These are phyloP conservation scores for Pleomassaria siparia DNA, from an alignment of 2,329 filamentous ascomycete species.

Conservation along the genomic window DNA sequence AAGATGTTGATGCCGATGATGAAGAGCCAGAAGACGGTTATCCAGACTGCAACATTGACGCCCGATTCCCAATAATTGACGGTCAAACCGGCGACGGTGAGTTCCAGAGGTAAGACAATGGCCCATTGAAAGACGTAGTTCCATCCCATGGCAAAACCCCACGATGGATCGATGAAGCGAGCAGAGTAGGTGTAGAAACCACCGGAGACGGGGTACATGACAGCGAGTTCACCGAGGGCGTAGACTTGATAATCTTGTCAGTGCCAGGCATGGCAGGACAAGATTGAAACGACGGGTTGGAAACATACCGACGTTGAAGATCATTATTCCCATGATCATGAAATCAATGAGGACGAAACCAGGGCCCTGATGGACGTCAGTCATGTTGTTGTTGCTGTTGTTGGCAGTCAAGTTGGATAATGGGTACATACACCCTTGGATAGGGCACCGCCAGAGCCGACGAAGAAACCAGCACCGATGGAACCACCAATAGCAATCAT, in stretches of 20 bases:
- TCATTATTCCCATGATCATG: constrained; percentile 43
- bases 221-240: constrained; percentile 56
- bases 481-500: constrained; percentile 66
- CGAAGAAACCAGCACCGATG: constrained; percentile 65
- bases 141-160: constrained; percentile 43
- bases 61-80: constrained; percentile 39
- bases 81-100: constrained; percentile 42
- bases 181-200: constrained; percentile 54
- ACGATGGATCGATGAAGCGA: constrained; percentile 53
- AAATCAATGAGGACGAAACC: constrained; percentile 42
- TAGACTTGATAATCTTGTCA: constrained; percentile 52
- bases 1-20: constrained; percentile 42
- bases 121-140: constrained; percentile 43
- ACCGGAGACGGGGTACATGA: constrained; percentile 60
- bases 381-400: constrained; percentile 17
- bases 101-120: constrained; percentile 42
- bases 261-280: constrained; percentile 24
- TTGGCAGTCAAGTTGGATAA: no score
- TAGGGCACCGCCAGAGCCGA: constrained; percentile 60
- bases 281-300: constrained; percentile 14
- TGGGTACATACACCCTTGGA: constrained; percentile 50
- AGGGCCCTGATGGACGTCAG: constrained; percentile 25
- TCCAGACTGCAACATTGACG: constrained; percentile 37
- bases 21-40: constrained; percentile 41
- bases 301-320: constrained; percentile 42